A percentile compares a stretch with the other conserved stretches of the same genome.
Evolutionary conservation across 78 protist genomes (phyloP).

Genomic region (Pigoraptor vietnamica): DNA sequence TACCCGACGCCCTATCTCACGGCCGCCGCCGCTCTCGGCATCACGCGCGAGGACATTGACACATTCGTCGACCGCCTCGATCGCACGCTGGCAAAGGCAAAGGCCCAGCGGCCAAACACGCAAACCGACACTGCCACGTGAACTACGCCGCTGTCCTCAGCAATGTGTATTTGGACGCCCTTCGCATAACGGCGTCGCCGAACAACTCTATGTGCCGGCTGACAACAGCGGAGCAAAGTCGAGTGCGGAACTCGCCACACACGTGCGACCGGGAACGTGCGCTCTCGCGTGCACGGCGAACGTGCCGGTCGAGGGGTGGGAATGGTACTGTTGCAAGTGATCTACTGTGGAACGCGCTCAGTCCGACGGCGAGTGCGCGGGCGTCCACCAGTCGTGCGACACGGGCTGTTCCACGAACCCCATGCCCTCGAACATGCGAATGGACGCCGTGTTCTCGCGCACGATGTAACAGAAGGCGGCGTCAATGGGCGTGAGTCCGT

Average conservation of each 20-base stretch:
- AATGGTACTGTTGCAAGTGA: background rate
- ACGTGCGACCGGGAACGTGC: too few relatives aligned
- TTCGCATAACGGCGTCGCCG: too few relatives aligned
- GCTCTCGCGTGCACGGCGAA: background rate
- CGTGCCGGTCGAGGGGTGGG: background rate
- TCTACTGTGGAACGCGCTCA: background rate
- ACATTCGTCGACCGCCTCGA: background rate
- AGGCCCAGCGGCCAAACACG: background rate
- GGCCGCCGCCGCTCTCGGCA: conserved; percentile 82
- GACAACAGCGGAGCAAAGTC: too few relatives aligned
- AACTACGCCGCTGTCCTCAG: too few relatives aligned
- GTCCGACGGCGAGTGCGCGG: background rate
- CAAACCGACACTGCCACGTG: too few relatives aligned
- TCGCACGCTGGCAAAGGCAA: background rate
- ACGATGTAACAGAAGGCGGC: background rate
- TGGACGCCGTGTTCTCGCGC: background rate
- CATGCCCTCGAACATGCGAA: background rate
- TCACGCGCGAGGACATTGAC: background rate
- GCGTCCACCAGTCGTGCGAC: background rate
- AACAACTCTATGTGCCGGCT: too few relatives aligned
- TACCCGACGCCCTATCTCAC: conserved; percentile 72
- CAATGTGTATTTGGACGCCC: too few relatives aligned
- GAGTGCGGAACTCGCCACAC: too few relatives aligned
- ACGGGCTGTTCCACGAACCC: background rate
- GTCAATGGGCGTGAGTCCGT: background rate